Conservation (phyloP, 306 rosid species). For the Crotalaria pallida region DNA sequence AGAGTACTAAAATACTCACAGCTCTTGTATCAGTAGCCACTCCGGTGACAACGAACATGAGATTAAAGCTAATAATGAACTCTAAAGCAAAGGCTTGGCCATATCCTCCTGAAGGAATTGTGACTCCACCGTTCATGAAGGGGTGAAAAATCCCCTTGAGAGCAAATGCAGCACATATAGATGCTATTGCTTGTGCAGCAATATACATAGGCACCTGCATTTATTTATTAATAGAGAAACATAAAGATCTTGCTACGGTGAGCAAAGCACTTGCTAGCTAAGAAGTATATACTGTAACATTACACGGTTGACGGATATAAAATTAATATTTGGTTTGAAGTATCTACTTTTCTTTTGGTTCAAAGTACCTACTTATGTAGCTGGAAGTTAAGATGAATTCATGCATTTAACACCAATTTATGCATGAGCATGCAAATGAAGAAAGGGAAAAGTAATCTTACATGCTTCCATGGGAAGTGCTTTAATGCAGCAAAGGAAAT, state of each 20-base stretch:
- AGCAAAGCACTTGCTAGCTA: not conserved
- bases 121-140: constrained; percentile 73
- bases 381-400: too few species aligned
- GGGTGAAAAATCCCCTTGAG: constrained; percentile 67
- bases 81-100: constrained; percentile 80
- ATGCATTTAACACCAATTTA: too few species aligned
- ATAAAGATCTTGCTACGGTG: not conserved
- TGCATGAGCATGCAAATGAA: too few species aligned
- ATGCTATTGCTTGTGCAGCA: constrained; percentile 66
- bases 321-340: too few species aligned
- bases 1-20: constrained; percentile 37
- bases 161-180: constrained; percentile 64
- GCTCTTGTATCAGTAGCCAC: constrained; percentile 90
- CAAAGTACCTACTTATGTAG: too few species aligned
- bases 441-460: not conserved
- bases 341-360: too few species aligned
- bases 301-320: too few species aligned
- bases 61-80: constrained; percentile 72
- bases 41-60: constrained; percentile 88
- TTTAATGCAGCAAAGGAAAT: constrained; percentile 81
- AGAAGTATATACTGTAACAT: too few species aligned
- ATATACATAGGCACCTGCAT: constrained; percentile 76
- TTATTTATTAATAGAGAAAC: not conserved
- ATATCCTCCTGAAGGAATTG: constrained; percentile 68
- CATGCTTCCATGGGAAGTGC: constrained; percentile 87